Evolutionary conservation across 2,329 filamentous ascomycete species (phyloP).

Genomic region (Trematosphaeria pertusa): DNA sequence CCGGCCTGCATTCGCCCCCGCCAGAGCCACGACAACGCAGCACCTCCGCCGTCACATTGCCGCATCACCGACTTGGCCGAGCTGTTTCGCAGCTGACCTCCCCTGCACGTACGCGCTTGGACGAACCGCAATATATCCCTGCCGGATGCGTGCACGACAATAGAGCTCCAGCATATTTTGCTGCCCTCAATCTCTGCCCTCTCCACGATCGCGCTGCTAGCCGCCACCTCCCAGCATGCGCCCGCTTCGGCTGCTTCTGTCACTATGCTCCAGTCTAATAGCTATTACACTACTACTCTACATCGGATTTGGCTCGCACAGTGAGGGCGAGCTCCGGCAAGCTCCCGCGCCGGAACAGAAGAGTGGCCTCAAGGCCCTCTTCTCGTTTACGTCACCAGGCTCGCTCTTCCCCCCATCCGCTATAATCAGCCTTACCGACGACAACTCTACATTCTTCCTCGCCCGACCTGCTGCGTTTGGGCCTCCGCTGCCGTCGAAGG

Average conservation of each 20-base stretch:
- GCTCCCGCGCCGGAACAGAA: slow-evolving; percentile 33
- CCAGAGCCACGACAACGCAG: slow-evolving; percentile 10
- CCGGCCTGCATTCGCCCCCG: background rate
- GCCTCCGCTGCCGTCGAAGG: slow-evolving; percentile 74
- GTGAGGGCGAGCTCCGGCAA: slow-evolving; percentile 24
- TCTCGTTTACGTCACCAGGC: slow-evolving; percentile 66
- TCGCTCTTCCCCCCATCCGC: slow-evolving; percentile 94
- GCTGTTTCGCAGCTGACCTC: slow-evolving; percentile 13
- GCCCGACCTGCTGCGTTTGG: slow-evolving; percentile 94
- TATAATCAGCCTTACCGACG: slow-evolving; percentile 93
- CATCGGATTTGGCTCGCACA: slow-evolving; percentile 36
- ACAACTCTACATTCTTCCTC: slow-evolving; percentile 97
- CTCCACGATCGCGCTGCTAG: slow-evolving; percentile 8
- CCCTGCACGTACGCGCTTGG: slow-evolving; percentile 4
- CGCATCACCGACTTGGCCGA: slow-evolving; percentile 24
- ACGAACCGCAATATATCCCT: slow-evolving; percentile 11
- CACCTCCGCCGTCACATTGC: slow-evolving; percentile 21
- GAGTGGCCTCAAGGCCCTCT: slow-evolving; percentile 49
- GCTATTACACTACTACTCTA: slow-evolving; percentile 54
- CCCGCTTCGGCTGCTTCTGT: slow-evolving; percentile 47
- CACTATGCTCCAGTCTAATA: slow-evolving; percentile 52
- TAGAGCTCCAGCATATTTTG: slow-evolving; percentile 32
- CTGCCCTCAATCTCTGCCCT: slow-evolving; percentile 21
- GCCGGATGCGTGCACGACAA: slow-evolving; percentile 29
- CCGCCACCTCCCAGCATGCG: slow-evolving; percentile 41